Evolutionary conservation across 1,284 basidiomycete species (phyloP), one percentile per base, ranked within the genome.

Genomic region (Jaminaea rosea): DNA sequence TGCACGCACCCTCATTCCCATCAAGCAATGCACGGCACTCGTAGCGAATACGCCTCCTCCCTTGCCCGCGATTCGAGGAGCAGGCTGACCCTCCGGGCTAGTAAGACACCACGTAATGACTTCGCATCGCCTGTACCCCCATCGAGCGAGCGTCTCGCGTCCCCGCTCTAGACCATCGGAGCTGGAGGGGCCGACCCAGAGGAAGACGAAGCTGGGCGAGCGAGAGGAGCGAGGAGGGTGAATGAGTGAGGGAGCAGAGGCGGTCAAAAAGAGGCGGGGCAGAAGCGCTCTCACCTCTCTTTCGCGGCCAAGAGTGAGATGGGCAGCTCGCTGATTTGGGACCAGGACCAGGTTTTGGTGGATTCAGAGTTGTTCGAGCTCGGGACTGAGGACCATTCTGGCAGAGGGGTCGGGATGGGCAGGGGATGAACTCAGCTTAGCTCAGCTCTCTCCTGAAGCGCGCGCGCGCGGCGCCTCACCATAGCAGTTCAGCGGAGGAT

Each of bases 51-150:
- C 17, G 39, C 39, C 39, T 5, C 24, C 19, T 5, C 39, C 19
- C 3, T 5, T 42, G 39, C 39, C 39, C 6, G 39, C 24, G 10
- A 10, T 4, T 4, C n/a, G 34, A 10, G 3, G 6, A 10, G 34
- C 34, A 36, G 34, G 4, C 6, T 36, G n/a, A 4, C 34, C 9
- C n/a, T 10, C 34, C n/a, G n/a, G n/a, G 10, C n/a, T n/a, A 10
- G 34, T 21, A 5, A 42, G 39, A 23, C 39, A 42, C 39, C 39
- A 42, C 11, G 39, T 87, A 19, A 98, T 89, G 73, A 98, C 93
- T 73, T 98, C 93, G 64, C 90, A 96, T 44, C 93, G 77, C 42
- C 93, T 78, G 73, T 93, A 99, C 0, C 93, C 93, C 93, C 93
- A 99, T 68, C 83, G 86, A 1, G 85, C 84, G 44, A 97, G 80